Conservation (phyloP, 768 basidiomycete species). For the Pulveroboletus sp. region DNA sequence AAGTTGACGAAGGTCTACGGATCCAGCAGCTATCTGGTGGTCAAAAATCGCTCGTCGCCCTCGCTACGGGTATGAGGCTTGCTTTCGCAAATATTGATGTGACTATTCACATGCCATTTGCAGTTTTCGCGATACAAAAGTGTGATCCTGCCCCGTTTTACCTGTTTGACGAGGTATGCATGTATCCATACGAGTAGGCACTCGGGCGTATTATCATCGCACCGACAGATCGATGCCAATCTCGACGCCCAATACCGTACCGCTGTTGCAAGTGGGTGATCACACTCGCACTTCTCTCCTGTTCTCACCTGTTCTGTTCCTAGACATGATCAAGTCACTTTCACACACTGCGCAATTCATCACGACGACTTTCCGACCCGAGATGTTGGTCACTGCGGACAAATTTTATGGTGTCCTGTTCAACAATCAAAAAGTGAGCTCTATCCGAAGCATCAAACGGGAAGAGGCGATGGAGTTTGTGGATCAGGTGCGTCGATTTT, state of each 20-base stretch:
- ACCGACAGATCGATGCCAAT: conserved; percentile 84
- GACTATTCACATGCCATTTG: conserved; percentile 1
- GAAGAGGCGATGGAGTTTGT: conserved; percentile 95
- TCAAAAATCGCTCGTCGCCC: conserved; percentile 94
- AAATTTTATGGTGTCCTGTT: conserved; percentile 97
- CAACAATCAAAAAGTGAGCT: conserved; percentile 92
- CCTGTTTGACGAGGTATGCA: conserved; percentile 85
- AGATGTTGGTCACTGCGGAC: conserved; percentile 93
- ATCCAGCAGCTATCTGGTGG: conserved; percentile 98
- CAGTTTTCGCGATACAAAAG: conserved; percentile 98
- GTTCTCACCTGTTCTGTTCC: conserved; percentile 27
- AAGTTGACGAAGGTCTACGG: conserved; percentile 91
- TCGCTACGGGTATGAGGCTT: conserved; percentile 68
- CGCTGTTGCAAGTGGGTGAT: conserved; percentile 79
- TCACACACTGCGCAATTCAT: conserved; percentile 90
- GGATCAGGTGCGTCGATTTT: conserved; percentile 55
- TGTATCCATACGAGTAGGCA: neutral
- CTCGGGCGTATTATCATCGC: neutral
- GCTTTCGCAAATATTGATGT: neutral
- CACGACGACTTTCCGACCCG: conserved; percentile 96
- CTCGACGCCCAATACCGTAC: conserved; percentile 97
- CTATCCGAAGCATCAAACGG: conserved; percentile 78
- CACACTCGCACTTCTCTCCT: conserved; percentile 17
- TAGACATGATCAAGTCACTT: conserved; percentile 85
- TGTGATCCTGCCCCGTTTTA: conserved; percentile 99